phyloP scores from a whole-genome alignment of 1,139 yeast genomes.

The Magnusiomyces magnusii region DNA sequence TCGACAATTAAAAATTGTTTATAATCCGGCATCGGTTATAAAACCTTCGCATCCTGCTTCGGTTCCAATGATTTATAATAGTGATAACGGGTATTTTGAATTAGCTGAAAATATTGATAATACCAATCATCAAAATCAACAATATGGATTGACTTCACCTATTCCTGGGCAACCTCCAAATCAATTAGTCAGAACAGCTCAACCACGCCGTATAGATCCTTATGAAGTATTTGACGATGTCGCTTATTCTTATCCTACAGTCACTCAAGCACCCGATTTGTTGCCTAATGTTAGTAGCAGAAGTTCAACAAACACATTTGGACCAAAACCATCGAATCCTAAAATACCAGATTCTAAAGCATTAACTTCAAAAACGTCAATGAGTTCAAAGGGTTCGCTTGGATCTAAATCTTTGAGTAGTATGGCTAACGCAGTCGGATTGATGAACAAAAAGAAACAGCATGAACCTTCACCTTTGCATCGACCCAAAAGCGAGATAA shows the following conservation, averaged over 20 bases:
- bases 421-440: background rate
- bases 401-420: background rate
- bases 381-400: too few relatives aligned
- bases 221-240: conserved; percentile 75
- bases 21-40: conserved; percentile 31
- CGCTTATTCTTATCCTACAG: conserved; percentile 44
- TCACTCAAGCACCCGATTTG: conserved; percentile 18
- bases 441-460: background rate
- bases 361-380: too few relatives aligned
- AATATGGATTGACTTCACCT: background rate
- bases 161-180: background rate
- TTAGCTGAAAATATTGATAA: background rate
- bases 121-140: too few relatives aligned
- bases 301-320: background rate
- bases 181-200: background rate
- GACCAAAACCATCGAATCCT: background rate
- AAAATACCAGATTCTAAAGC: background rate
- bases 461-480: background rate
- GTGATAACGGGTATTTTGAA: background rate
- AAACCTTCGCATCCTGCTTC: background rate
- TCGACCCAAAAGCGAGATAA: background rate
- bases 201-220: conserved; percentile 38
- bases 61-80: background rate
- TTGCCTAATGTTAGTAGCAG: background rate
- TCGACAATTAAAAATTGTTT: conserved; percentile 40